phyloP scores from a whole-genome alignment of 78 protist species.

The Creolimax fragrantissima region DNA sequence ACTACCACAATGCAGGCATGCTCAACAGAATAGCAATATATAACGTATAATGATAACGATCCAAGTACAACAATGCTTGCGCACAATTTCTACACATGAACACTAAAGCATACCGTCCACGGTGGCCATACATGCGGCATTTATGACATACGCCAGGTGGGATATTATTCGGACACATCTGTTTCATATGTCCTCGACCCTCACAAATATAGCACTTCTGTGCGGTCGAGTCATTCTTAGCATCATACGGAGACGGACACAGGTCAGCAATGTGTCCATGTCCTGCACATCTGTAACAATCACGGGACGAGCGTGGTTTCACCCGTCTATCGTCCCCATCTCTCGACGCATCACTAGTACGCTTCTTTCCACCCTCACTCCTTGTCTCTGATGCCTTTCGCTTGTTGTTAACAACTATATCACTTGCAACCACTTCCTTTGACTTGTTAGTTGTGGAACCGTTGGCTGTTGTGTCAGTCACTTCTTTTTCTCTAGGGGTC shows the following conservation, averaged over 20 bases:
- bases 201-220: not conserved
- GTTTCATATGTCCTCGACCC: not conserved
- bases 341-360: too few species aligned
- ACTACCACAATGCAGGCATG: not conserved
- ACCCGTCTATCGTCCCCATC: too few species aligned
- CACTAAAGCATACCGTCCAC: not conserved
- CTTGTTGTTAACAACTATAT: too few species aligned
- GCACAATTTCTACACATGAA: not conserved
- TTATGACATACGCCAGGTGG: not conserved
- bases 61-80: not conserved
- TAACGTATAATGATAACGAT: not conserved
- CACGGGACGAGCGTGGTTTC: too few species aligned
- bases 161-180: not conserved
- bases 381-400: too few species aligned
- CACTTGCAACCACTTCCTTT: too few species aligned
- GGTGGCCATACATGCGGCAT: not conserved
- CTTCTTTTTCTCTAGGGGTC: too few species aligned
- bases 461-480: too few species aligned
- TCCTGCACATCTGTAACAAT: too few species aligned
- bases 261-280: not conserved
- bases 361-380: too few species aligned
- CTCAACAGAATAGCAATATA: not conserved
- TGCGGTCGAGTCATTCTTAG: not conserved
- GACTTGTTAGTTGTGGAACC: too few species aligned
- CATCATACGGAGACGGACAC: not conserved